Evolutionary conservation across 768 basidiomycete species (phyloP), one percentile per base, ranked within the genome.

Genomic region (Chalciporus sphaerocephalus): DNA sequence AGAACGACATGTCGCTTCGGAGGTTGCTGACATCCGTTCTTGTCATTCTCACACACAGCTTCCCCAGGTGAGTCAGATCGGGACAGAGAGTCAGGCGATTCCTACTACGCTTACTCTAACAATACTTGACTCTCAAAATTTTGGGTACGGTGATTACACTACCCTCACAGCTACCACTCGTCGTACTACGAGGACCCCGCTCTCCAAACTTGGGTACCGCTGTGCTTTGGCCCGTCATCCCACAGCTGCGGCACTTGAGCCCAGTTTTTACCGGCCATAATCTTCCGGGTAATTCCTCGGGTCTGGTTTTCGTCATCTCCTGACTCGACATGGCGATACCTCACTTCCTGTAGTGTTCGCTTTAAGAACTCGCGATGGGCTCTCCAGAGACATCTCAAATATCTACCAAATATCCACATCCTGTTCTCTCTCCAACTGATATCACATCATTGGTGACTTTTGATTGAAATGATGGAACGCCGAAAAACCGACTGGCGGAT

Each of bases 1-100:
- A 18, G 28, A 43, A 37, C 36, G 41, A 41, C 38, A 38, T 22
- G 40, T 40, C 20, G 5, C 27, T 21, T 36, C 57, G 50, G 51
- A 38, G 46, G 54, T 51, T 38, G 16, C 32, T 38, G 23, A 30
- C 30, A 13, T 42, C 37, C 39, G 43, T 51, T 3, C 47, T 44
- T 42, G 11, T 40, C 38, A 42, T 59, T 60, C 59, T 49, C 59
- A 62, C 59, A 60, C 59, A 60, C 60, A 60, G 60, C 60, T 54
- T 62, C 57, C 50, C 48, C 36, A 37, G 40, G 48, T 49, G 60
- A 59, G 60, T 62, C 59, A 59, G 27, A 40, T 60, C 60, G 59
- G 60, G 46, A 30, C n/a, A 32, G n/a, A 47, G 55, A 57, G 39
- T 60, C 54, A 38, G 60, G 59, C 60, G 58, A 54, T 57, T 62